Evolutionary conservation across 2,329 filamentous ascomycete species (phyloP), one percentile per base, ranked within the genome.

Genomic region (Fusarium sp.): DNA sequence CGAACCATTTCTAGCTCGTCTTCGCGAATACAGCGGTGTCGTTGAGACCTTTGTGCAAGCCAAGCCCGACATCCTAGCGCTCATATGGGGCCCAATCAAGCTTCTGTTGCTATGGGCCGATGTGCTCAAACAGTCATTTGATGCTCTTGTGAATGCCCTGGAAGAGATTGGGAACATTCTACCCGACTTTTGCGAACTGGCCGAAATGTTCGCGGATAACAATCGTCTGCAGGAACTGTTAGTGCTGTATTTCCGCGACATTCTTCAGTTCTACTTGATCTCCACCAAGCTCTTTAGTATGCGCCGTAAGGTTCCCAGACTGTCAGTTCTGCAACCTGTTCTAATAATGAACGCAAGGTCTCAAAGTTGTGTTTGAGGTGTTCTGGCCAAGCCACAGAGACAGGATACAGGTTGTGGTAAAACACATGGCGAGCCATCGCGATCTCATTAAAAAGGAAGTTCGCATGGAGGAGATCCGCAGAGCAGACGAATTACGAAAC

Each of bases 61-160:
- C 0, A 60, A 68, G 1, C 58, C 65, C 0, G 65, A 68, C 7
- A 53, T 67, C 1, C 1, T 68, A 2, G 44, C 47, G 15, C 51
- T 64, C 4, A 54, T 68, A 7, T 68, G 65, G 59, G 62, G 65
- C 0, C 58, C 62, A 0, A 57, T 68, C 2, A 64, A 57, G n/a
- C 32, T 68, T 0, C 43, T 67, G 9, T 24, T 52, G 22, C 44
- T 13, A 17, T 61, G 51, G 50, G 46, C 45, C 15, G 30, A 51
- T 24, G 40, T 3, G 15, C 26, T 60, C 8, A 61, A 32, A 7
- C 17, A 56, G 4, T 54, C 51, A 2, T 49, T 62, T 24, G 43
- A 53, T 32, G 43, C 40, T 5, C 35, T 62, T 22, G 35, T 49
- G 5, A 44, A 53, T 6, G 26, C 35, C 2, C 14, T 56, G 5